These are phyloP conservation scores for Asparagopsis taxiformis DNA, from an alignment of 31 red algal genomes.

Conservation along the genomic window DNA sequence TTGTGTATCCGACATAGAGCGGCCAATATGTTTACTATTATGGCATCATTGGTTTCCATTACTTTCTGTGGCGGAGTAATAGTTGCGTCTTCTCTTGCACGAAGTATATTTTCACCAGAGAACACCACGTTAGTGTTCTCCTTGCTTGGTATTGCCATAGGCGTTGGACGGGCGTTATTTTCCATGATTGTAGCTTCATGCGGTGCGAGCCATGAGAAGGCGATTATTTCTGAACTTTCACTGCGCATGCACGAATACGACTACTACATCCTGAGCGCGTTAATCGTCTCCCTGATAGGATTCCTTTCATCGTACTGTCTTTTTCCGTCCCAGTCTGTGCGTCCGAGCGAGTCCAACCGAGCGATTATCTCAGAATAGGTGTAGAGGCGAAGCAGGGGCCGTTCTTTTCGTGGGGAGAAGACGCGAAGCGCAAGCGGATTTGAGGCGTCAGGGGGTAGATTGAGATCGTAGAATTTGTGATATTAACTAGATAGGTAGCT, in stretches of 20 bases:
- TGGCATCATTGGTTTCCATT: conserved; percentile 13
- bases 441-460: no score
- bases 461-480: no score
- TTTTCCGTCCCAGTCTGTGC: conserved; percentile 2
- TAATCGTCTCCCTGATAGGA: conserved; percentile 24
- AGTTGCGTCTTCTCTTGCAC: conserved; percentile 33
- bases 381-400: neutral
- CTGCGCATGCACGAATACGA: conserved; percentile 20
- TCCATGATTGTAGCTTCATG: conserved; percentile 21
- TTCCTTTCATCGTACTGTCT: neutral
- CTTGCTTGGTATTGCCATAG: conserved; percentile 31
- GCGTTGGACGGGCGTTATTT: conserved; percentile 39
- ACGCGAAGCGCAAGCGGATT: no score
- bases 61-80: conserved; percentile 50
- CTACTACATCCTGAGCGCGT: conserved; percentile 12
- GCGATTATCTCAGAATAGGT: neutral
- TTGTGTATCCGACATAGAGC: conserved; percentile 13
- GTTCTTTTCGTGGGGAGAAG: no score
- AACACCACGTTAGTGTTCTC: conserved; percentile 43
- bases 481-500: no score
- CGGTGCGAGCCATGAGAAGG: neutral
- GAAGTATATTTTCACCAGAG: conserved; percentile 21
- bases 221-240: neutral
- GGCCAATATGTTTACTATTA: conserved; percentile 12
- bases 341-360: neutral